phyloP scores from a whole-genome alignment of 176 grass and related monocot genomes.

The Musa beccarii region DNA sequence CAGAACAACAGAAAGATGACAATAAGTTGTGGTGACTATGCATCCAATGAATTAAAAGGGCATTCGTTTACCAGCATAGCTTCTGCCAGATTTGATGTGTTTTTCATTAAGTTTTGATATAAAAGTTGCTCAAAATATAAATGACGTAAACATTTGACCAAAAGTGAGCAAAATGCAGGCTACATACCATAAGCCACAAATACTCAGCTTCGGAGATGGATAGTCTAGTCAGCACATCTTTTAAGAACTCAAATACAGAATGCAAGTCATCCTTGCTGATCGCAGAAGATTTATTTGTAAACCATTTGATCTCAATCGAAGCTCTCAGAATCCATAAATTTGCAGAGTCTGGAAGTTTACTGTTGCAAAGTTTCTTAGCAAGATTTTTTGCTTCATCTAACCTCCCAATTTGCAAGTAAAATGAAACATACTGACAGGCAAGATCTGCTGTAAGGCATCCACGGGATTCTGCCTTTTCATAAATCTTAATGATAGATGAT shows the following conservation, averaged over 20 bases:
- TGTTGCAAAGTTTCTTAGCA: constrained; percentile 54
- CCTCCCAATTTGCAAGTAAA: constrained; percentile 49
- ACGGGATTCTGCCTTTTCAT: constrained; percentile 53
- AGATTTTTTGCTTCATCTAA: constrained; percentile 65
- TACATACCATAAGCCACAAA: constrained; percentile 76
- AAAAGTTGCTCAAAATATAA: not conserved
- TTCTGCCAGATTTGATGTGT: not conserved
- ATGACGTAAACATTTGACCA: not conserved
- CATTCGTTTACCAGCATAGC: not conserved
- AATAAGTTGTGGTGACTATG: not conserved
- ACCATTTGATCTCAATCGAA: constrained; percentile 60
- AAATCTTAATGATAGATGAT: constrained; percentile 50
- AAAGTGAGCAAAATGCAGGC: not conserved
- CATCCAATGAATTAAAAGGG: not conserved
- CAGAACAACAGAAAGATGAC: not conserved
- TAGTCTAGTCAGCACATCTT: constrained; percentile 35
- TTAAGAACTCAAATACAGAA: constrained; percentile 59
- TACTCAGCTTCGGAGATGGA: constrained; percentile 45
- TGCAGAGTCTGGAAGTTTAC: constrained; percentile 47
- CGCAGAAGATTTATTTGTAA: constrained; percentile 27
- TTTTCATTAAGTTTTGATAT: not conserved
- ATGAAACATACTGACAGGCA: constrained; percentile 60
- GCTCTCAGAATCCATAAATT: constrained; percentile 60
- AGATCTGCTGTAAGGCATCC: constrained; percentile 57
- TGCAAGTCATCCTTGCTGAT: constrained; percentile 43